These are phyloP conservation scores for Eryngium alpinum DNA, from an alignment of 140 eudicot species.

Conservation along the genomic window DNA sequence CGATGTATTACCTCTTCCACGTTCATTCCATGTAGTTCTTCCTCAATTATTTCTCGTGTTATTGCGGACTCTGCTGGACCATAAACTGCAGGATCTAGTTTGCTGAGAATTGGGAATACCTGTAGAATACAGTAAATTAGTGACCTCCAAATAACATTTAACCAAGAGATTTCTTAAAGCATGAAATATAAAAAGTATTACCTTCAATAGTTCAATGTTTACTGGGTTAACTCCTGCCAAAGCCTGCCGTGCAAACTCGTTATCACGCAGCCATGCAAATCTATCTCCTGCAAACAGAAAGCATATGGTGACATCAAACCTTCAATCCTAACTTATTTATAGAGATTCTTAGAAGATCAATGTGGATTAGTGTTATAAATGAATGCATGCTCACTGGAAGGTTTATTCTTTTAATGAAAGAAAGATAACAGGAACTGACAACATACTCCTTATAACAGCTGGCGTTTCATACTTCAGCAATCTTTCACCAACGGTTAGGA, in stretches of 20 bases:
- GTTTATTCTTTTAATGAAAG: not conserved
- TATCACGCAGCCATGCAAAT: slow-evolving; percentile 71
- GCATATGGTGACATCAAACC: not conserved
- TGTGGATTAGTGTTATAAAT: not conserved
- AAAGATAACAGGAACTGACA: not conserved
- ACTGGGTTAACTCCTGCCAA: slow-evolving; percentile 79
- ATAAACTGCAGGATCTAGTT: slow-evolving; percentile 57
- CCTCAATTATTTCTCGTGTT: slow-evolving; percentile 43
- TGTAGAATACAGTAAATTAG: slow-evolving; percentile 16
- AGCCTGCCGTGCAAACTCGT: slow-evolving; percentile 75
- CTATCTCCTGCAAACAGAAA: slow-evolving; percentile 45
- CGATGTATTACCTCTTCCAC: slow-evolving; percentile 47
- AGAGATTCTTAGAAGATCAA: not conserved
- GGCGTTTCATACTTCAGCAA: slow-evolving; percentile 61
- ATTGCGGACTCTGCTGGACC: slow-evolving; percentile 62
- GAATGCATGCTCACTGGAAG: not conserved
- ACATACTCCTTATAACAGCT: slow-evolving; percentile 51
- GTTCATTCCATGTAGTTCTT: slow-evolving; percentile 56
- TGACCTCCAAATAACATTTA: not conserved
- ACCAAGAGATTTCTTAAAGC: not conserved
- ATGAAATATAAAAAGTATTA: slow-evolving; percentile 10
- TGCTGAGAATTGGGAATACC: slow-evolving; percentile 62
- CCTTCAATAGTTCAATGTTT: slow-evolving; percentile 61
- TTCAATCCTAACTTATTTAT: not conserved
- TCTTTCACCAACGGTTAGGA: slow-evolving; percentile 36